phyloP scores from a whole-genome alignment of 345 rosid species.

The Physaria fendleri region DNA sequence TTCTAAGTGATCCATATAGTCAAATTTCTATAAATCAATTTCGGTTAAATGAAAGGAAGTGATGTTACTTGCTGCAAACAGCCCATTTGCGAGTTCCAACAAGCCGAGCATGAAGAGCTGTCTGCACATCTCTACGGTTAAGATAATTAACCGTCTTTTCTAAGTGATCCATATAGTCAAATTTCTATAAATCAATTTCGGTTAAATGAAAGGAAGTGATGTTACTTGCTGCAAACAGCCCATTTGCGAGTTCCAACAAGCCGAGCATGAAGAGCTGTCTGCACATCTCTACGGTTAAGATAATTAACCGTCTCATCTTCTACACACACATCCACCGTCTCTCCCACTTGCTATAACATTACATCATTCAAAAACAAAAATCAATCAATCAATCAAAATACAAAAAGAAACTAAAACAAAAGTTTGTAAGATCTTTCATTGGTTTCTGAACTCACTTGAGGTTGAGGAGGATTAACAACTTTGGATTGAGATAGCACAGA shows the following conservation, averaged over 20 bases:
- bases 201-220: neutral
- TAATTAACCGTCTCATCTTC: constrained; percentile 91
- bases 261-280: constrained; percentile 75
- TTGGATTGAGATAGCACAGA: constrained; percentile 75
- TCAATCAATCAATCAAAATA: too few species aligned
- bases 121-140: constrained; percentile 79
- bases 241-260: constrained; percentile 77
- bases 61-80: constrained; percentile 75
- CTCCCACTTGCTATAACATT: constrained; percentile 53
- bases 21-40: too few species aligned
- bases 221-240: constrained; percentile 83
- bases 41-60: neutral
- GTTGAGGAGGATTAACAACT: constrained; percentile 59
- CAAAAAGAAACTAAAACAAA: neutral
- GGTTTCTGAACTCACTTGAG: constrained; percentile 39
- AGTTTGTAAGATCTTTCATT: neutral
- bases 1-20: too few species aligned
- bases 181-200: too few species aligned
- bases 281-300: constrained; percentile 83
- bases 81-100: constrained; percentile 72
- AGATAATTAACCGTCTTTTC: constrained; percentile 83
- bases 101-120: constrained; percentile 80
- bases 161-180: too few species aligned
- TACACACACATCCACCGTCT: constrained; percentile 73
- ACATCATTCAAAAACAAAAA: neutral